These are phyloP conservation scores for Kokia cookei DNA, from an alignment of 441 rosid species.

Conservation along the genomic window DNA sequence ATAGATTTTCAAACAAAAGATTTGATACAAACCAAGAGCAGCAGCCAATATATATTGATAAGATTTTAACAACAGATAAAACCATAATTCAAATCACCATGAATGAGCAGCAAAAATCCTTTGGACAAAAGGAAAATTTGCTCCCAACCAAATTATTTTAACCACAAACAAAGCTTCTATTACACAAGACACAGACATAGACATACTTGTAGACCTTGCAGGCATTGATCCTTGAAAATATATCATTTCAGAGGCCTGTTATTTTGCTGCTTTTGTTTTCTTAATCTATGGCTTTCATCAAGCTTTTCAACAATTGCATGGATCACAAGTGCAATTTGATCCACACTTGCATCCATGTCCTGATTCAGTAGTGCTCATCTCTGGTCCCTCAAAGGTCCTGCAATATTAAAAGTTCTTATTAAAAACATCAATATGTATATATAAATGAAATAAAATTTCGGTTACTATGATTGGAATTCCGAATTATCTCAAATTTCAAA, in stretches of 20 bases:
- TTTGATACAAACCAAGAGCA: neutral
- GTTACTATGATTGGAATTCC: neutral
- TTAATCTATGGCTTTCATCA: neutral
- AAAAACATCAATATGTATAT: neutral
- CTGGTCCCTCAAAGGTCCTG: neutral
- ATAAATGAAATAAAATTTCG: neutral
- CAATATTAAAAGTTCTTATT: neutral
- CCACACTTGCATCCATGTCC: slow-evolving; percentile 1
- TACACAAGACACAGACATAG: neutral
- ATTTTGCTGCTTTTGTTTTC: neutral
- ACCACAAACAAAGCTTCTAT: neutral
- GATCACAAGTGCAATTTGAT: slow-evolving; percentile 1
- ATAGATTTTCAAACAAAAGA: neutral
- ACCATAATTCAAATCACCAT: neutral
- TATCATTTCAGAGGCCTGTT: neutral
- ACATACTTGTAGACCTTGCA: neutral
- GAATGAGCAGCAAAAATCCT: neutral
- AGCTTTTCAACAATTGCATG: neutral
- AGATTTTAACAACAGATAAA: neutral
- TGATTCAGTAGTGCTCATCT: neutral
- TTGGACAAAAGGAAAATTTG: neutral
- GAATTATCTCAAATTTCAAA: no score
- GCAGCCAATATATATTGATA: neutral
- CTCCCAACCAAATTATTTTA: neutral
- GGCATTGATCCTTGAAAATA: neutral